Conservation (phyloP, 73 alveolate species). For the Strombidium stylifer region DNA sequence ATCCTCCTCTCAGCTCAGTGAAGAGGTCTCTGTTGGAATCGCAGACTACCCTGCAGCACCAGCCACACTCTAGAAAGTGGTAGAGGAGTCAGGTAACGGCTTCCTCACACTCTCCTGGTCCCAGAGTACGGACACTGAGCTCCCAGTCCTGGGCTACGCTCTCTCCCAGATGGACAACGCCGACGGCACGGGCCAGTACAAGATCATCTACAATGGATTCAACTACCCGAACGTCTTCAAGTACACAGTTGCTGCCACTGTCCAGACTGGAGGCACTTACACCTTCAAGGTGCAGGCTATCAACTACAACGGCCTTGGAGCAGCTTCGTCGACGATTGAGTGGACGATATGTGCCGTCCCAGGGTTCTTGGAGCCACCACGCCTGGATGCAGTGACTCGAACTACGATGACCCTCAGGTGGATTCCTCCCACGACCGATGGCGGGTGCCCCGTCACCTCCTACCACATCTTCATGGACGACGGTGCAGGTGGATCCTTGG, state of each 20-base stretch:
- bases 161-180: conserved; percentile 55
- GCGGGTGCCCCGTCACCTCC: conserved; percentile 58
- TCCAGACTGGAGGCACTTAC: conserved; percentile 48
- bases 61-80: conserved; percentile 18
- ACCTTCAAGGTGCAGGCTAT: conserved; percentile 37
- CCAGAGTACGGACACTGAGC: conserved; percentile 39
- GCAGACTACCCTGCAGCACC: conserved; percentile 55
- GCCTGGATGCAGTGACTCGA: conserved; percentile 13
- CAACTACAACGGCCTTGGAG: conserved; percentile 55
- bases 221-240: conserved; percentile 59
- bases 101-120: conserved; percentile 45
- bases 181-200: conserved; percentile 63
- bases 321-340: conserved; percentile 3
- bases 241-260: conserved; percentile 40
- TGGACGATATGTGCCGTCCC: conserved; percentile 49
- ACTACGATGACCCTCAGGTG: conserved; percentile 22
- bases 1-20: conserved; percentile 41
- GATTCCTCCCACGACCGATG: conserved; percentile 42
- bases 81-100: conserved; percentile 12
- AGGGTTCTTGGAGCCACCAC: conserved; percentile 26
- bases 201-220: conserved; percentile 43
- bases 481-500: conserved; percentile 8
- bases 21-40: conserved; percentile 58
- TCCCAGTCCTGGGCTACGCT: conserved; percentile 58
- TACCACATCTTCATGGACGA: conserved; percentile 23